Percentiles rank a stretch among this genome's conserved stretches.
These are phyloP conservation scores for Lodderomyces jiufengensis DNA, from an alignment of 1,139 yeast species.

Conservation along the genomic window DNA sequence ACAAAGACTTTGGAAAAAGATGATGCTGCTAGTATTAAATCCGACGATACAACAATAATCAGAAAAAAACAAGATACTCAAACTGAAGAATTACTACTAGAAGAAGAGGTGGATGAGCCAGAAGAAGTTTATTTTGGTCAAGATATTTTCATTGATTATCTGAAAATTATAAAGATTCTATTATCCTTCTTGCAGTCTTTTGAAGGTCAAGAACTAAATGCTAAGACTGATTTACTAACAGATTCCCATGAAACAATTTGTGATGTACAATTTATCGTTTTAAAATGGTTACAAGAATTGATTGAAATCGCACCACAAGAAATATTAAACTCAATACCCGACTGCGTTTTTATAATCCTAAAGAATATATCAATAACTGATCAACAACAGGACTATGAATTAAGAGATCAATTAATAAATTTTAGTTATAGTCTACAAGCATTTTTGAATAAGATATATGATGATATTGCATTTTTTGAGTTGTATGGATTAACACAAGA, in stretches of 20 bases:
- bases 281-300: constrained; percentile 80
- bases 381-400: constrained; percentile 36
- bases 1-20: constrained; percentile 5
- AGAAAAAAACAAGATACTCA: constrained; percentile 13
- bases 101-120: constrained; percentile 14
- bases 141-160: constrained; percentile 77
- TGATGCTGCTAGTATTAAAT: constrained; percentile 24
- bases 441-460: constrained; percentile 22
- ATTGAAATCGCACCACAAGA: constrained; percentile 74
- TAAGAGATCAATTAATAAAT: constrained; percentile 35
- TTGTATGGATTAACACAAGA: constrained; percentile 37
- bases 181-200: constrained; percentile 67
- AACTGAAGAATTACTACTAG: constrained; percentile 3
- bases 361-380: constrained; percentile 39
- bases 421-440: constrained; percentile 36
- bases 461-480: constrained; percentile 8
- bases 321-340: constrained; percentile 58
- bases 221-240: constrained; percentile 27
- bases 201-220: constrained; percentile 15
- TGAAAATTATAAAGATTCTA: constrained; percentile 74
- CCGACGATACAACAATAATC: constrained; percentile 17
- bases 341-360: constrained; percentile 37
- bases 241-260: constrained; percentile 52
- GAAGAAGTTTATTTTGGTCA: constrained; percentile 67
- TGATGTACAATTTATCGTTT: constrained; percentile 74